Evolutionary conservation across 2,329 filamentous ascomycete species (phyloP).

Genomic region (Colletotrichum cuscutae): DNA sequence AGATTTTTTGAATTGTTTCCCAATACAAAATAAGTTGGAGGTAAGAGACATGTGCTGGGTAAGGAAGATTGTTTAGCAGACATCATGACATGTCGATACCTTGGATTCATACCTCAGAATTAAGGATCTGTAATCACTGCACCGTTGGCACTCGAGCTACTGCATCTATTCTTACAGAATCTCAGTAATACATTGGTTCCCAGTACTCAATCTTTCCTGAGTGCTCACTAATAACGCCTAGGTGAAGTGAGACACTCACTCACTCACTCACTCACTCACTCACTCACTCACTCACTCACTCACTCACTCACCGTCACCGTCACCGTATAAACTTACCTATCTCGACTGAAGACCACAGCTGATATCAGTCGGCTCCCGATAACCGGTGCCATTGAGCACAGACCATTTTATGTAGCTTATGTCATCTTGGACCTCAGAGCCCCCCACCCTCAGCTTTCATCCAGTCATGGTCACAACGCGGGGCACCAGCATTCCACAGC

Average conservation of each 20-base stretch:
- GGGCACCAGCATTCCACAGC: slow-evolving; percentile 15
- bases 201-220: not conserved
- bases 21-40: not conserved
- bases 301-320: not conserved
- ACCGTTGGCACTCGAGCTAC: no score
- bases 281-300: no score
- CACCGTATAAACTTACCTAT: not conserved
- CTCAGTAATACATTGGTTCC: no score
- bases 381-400: not conserved
- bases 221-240: not conserved
- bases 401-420: not conserved
- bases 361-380: not conserved
- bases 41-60: no score
- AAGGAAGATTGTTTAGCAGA: no score
- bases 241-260: not conserved
- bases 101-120: no score
- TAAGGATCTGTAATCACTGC: no score
- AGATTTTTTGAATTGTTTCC: not conserved
- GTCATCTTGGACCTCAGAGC: not conserved
- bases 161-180: no score
- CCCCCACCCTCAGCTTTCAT: not conserved
- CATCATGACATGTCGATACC: no score
- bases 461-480: not conserved
- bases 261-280: not conserved
- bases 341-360: not conserved